phyloP scores from a whole-genome alignment of 805 yeast genomes.

The Hanseniaspora lachancei region DNA sequence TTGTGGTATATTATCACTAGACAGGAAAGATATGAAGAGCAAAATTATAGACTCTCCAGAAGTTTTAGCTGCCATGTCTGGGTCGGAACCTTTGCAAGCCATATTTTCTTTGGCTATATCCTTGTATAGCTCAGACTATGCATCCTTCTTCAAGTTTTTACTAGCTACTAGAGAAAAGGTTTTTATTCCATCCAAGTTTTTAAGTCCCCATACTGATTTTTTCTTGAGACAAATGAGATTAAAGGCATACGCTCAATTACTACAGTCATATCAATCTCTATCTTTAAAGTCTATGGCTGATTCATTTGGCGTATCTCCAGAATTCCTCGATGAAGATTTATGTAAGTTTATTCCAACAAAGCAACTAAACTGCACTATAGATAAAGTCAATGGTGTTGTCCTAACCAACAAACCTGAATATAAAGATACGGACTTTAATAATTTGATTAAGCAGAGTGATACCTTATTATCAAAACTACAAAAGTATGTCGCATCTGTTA shows the following conservation, averaged over 20 bases:
- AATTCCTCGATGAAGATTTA: conserved; percentile 74
- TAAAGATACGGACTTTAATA: conserved; percentile 86
- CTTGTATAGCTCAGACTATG: conserved; percentile 77
- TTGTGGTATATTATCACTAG: conserved; percentile 73
- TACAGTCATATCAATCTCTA: conserved; percentile 86
- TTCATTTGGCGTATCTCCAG: conserved; percentile 79
- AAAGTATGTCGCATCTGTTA: conserved; percentile 93
- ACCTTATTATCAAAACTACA: conserved; percentile 83
- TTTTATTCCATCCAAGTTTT: conserved; percentile 50
- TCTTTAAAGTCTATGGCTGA: conserved; percentile 87
- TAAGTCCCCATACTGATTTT: conserved; percentile 66
- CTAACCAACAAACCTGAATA: conserved; percentile 94
- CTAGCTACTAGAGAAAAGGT: conserved; percentile 65
- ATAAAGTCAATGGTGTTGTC: conserved; percentile 85
- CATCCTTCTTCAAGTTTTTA: conserved; percentile 60
- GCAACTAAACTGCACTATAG: conserved; percentile 88
- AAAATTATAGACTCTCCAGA: conserved; percentile 91
- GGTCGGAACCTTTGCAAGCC: conserved; percentile 61
- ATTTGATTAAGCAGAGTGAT: conserved; percentile 83
- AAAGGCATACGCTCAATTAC: conserved; percentile 83
- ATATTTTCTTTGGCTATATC: conserved; percentile 73
- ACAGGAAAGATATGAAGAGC: conserved; percentile 68
- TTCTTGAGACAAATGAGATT: conserved; percentile 87
- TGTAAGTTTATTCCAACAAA: conserved; percentile 86
- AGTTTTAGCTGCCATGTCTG: conserved; percentile 63